phyloP scores from a whole-genome alignment of 257 asterid species.

The Nicotiana benthamiana region DNA sequence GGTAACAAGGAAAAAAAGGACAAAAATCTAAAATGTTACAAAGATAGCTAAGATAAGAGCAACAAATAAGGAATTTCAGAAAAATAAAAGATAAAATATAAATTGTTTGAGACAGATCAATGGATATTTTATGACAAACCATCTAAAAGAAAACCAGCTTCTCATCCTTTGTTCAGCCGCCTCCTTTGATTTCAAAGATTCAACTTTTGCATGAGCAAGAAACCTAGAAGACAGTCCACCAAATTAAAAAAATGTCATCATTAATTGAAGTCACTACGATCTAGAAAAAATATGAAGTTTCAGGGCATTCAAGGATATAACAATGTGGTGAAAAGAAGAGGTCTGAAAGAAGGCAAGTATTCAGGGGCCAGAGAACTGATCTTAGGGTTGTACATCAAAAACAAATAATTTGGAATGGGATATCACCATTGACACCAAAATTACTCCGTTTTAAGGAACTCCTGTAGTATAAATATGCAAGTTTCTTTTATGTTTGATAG shows the following conservation, averaged over 20 bases:
- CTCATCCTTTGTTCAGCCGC: constrained; percentile 77
- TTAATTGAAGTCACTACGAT: background rate
- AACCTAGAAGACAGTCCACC: constrained; percentile 50
- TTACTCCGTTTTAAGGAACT: background rate
- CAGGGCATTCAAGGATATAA: background rate
- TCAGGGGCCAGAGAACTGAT: background rate
- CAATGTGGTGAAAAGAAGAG: background rate
- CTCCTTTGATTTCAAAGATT: constrained; percentile 92
- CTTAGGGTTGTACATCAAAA: background rate
- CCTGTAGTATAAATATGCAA: background rate
- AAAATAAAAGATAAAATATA: background rate
- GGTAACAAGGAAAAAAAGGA: constrained; percentile 13
- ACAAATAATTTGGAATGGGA: background rate
- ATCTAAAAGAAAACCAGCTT: constrained; percentile 84
- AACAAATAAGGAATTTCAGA: background rate
- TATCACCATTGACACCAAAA: background rate
- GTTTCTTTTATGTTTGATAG: background rate
- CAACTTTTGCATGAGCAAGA: constrained; percentile 95
- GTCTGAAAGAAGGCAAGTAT: background rate
- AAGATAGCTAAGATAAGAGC: background rate
- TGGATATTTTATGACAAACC: constrained; percentile 43
- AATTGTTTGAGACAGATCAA: background rate
- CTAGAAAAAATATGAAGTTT: background rate
- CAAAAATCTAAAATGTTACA: background rate
- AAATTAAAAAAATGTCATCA: background rate